Percentiles rank a stretch among this genome's conserved stretches.
These are phyloP conservation scores for Colletotrichum costaricense DNA, from an alignment of 2,329 filamentous ascomycete species.

Conservation along the genomic window DNA sequence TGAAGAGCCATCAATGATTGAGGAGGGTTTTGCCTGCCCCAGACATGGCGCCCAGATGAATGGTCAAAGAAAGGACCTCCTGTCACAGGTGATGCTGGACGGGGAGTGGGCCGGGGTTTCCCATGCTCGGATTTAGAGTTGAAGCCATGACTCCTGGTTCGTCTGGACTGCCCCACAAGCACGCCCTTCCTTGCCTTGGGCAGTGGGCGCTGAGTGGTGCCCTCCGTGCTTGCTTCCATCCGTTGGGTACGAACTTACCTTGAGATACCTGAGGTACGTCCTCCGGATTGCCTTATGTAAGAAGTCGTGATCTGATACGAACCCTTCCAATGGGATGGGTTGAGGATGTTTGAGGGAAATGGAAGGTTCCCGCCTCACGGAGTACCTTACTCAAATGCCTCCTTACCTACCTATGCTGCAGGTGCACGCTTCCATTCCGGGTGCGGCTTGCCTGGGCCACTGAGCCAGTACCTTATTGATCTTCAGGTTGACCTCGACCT, in stretches of 20 bases:
- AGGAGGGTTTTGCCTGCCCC: not conserved
- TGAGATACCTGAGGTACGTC: too few relatives aligned
- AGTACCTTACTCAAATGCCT: too few relatives aligned
- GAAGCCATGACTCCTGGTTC: slow-evolving; percentile 21
- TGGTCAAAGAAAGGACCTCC: not conserved
- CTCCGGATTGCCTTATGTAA: too few relatives aligned
- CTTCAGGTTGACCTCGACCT: not conserved
- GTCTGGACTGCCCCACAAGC: slow-evolving; percentile 11
- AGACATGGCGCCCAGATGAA: not conserved
- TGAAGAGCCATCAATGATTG: not conserved
- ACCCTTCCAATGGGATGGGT: too few relatives aligned
- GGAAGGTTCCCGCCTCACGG: too few relatives aligned
- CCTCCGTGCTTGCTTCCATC: not conserved
- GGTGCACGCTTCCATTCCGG: too few relatives aligned
- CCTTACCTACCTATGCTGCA: too few relatives aligned
- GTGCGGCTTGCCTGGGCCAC: too few relatives aligned
- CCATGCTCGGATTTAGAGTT: slow-evolving; percentile 25
- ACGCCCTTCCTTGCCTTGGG: not conserved
- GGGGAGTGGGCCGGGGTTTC: not conserved
- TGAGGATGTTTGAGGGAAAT: too few relatives aligned
- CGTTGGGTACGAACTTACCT: not conserved
- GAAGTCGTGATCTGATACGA: too few relatives aligned
- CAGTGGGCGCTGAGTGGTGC: not conserved
- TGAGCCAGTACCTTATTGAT: too few relatives aligned
- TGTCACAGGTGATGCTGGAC: not conserved